phyloP scores from a whole-genome alignment of 2,329 filamentous ascomycete genomes.

The Pestalotiopsis fici region DNA sequence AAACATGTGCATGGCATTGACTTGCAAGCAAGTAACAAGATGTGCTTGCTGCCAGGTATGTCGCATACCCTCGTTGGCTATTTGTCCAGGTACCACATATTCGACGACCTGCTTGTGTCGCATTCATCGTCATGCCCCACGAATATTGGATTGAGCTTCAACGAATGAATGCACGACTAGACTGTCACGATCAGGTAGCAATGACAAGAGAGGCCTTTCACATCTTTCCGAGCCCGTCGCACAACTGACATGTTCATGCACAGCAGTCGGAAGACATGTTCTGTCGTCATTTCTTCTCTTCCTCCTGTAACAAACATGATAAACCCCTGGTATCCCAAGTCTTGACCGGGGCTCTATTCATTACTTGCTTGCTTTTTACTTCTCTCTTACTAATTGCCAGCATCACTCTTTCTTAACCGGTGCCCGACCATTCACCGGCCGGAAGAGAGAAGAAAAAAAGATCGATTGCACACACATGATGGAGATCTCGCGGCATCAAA shows the following conservation, averaged over 20 bases:
- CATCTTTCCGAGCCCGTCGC: background rate
- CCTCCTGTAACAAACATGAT: background rate
- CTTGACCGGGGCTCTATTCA: background rate
- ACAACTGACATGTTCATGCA: background rate
- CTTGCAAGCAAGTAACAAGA: too few species aligned
- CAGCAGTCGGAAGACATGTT: background rate
- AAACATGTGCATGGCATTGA: too few species aligned
- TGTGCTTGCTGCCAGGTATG: background rate
- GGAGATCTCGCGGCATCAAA: background rate
- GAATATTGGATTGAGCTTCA: background rate
- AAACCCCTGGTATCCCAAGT: background rate
- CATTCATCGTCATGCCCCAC: background rate
- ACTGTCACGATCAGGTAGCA: background rate
- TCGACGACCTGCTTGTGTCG: background rate
- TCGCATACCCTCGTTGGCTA: background rate
- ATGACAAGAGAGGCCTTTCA: background rate
- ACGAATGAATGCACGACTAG: background rate
- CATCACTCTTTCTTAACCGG: background rate
- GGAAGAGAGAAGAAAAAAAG: background rate
- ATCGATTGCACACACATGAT: background rate
- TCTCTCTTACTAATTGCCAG: background rate
- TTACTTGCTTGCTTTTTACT: background rate
- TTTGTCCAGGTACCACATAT: background rate
- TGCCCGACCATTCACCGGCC: background rate
- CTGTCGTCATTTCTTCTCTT: background rate